Evolutionary conservation across 129 eudicot genomes (phyloP).

Genomic region (Saposhnikovia divaricata): DNA sequence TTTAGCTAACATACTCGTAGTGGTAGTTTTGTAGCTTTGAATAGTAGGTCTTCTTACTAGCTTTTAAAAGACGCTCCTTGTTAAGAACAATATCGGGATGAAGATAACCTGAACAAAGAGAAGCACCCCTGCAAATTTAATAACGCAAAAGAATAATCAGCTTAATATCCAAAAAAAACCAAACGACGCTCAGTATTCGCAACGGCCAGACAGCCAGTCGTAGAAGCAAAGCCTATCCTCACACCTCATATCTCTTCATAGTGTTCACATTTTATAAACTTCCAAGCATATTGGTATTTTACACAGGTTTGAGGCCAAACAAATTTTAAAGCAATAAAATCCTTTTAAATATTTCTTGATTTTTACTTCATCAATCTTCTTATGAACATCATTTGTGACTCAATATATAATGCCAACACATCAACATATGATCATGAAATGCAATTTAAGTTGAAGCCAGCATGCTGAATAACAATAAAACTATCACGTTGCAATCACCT

Average conservation of each 20-base stretch:
- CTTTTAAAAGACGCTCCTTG: constrained; percentile 49
- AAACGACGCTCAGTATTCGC: constrained; percentile 2
- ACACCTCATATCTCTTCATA: too few relatives aligned
- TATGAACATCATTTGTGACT: background rate
- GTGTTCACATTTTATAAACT: background rate
- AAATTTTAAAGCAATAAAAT: background rate
- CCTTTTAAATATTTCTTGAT: too few relatives aligned
- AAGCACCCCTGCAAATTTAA: constrained; percentile 56
- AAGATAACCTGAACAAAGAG: constrained; percentile 62
- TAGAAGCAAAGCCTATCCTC: background rate
- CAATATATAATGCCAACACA: background rate
- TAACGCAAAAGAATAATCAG: constrained; percentile 14
- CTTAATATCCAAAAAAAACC: constrained; percentile 8
- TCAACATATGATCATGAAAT: background rate
- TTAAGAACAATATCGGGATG: constrained; percentile 73
- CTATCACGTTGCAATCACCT: too few relatives aligned
- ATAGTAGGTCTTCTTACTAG: constrained; percentile 58
- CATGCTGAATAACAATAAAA: background rate
- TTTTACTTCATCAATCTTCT: background rate
- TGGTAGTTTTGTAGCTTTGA: constrained; percentile 62
- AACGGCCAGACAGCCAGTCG: too few relatives aligned
- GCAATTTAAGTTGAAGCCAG: background rate
- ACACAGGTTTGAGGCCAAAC: background rate
- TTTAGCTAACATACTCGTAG: constrained; percentile 45
- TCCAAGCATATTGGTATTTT: background rate